Conservation (phyloP, 805 yeast species). For the Metschnikowia lachancei region DNA sequence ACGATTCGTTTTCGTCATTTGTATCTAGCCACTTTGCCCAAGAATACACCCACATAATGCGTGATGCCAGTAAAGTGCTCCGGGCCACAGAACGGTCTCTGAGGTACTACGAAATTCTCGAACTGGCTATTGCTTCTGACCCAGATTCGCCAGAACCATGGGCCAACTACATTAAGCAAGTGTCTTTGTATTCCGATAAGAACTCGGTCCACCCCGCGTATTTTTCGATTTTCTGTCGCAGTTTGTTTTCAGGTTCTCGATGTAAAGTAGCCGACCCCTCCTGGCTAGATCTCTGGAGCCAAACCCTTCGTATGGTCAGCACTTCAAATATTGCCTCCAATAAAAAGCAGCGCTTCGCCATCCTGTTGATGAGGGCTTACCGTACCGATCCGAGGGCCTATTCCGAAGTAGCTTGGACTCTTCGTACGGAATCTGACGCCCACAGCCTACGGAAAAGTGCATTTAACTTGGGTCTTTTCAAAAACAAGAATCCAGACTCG, state of each 20-base stretch:
- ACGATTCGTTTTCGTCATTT: conserved; percentile 39
- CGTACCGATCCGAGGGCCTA: not conserved
- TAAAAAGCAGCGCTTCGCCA: not conserved
- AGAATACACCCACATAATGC: conserved; percentile 37
- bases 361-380: not conserved
- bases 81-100: conserved; percentile 25
- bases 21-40: conserved; percentile 29
- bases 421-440: not conserved
- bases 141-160: conserved; percentile 24
- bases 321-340: not conserved
- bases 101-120: conserved; percentile 37
- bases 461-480: not conserved
- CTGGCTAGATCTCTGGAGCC: conserved; percentile 14
- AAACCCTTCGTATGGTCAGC: not conserved
- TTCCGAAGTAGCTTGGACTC: conserved; percentile 1
- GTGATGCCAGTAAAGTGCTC: conserved; percentile 32
- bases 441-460: not conserved
- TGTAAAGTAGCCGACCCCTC: conserved; percentile 4
- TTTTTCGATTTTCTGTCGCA: conserved; percentile 27
- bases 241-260: conserved; percentile 6
- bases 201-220: not conserved
- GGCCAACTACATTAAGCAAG: conserved; percentile 32
- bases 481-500: not conserved
- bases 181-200: conserved; percentile 21
- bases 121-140: conserved; percentile 22